Evolutionary conservation across 2,329 filamentous ascomycete species (phyloP), one percentile per base, ranked within the genome.

Genomic region (Moelleriella libera): DNA sequence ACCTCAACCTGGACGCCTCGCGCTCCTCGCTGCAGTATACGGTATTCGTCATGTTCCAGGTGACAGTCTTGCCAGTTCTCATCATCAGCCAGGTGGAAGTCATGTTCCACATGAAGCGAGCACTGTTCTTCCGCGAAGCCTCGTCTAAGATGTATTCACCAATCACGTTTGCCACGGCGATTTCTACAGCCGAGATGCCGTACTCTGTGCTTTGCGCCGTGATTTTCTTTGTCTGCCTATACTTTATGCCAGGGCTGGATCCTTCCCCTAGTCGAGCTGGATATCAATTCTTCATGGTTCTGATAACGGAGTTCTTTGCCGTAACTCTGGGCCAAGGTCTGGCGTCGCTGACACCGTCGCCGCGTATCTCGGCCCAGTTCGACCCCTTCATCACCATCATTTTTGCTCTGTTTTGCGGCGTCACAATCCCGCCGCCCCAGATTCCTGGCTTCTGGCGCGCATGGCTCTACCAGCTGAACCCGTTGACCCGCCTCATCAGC

Each of bases 31-130:
- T 95, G 5, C 88, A 95, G 63, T 85, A 92, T 69, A 82, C 83
- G 50, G 76, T 95, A 52, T 95, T 95, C 64, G 79, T 90, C 63
- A 85, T 92, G 62, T 95, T 95, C 76, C 87, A 94, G 62, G 79
- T 88, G 46, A 88, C 86, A 0, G 85, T 94, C 28, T 72, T 95
- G 30, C 87, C 88, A 0, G 85, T 85, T 1, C 71, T 94, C 31
- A 87, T 94, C 61, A 78, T 94, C 48, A 80, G 82, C 1, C 87
- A 94, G 58, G 83, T 94, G 47, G 84, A 94, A 63, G 59, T 67
- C 41, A 89, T 88, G 68, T 94, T 85, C 62, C 82, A 88, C 58
- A 70, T 89, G 57, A 82, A 83, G 51, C 78, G 88, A 42, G 74
- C 85, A 58, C 82, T 94, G 53, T 89, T 86, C 68, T 92, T 89